Evolutionary conservation across 2,329 filamentous ascomycete genomes (phyloP), one percentile per base, ranked within the genome.

Genomic region (Cryphonectria radicalis): DNA sequence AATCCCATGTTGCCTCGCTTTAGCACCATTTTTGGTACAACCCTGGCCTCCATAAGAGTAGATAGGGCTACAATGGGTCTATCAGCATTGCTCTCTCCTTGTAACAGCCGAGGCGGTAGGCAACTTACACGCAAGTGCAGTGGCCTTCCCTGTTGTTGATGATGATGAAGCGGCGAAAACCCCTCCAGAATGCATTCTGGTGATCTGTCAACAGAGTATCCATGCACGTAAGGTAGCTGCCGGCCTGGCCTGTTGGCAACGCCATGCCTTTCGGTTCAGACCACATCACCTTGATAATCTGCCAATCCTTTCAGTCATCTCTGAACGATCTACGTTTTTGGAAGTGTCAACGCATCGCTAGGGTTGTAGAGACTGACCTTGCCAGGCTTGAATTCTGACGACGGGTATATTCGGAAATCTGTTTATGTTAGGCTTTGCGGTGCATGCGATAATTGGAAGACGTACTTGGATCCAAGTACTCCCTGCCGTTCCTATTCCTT

Each of bases 251-350:
- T 19, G 63, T 67, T 22, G 57, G 43, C 22, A 63, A 17, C 10
- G 32, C 37, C 1, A 25, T 63, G 60, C 72, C 63, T 50, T 66
- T 66, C 0, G 87, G 87, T 64, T 89, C 86, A 11, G 83, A 82
- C 87, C 87, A 89, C 25, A 85, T 77, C 1, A 87, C 82, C 75
- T 88, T 89, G 78, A 89, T 87, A 25, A 89, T 84, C 86, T 87
- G 69, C 28, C 22, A 14, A 14, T 17, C 19, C 28, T 2, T 1
- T 35, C 37, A 25, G 7, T 46, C 69, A 72, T 70, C 62, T 22
- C 46, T 11, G 46, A 22, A 50, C 22, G 1, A 8, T 46, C 6
- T 22, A 17, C 43, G 22, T 4, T 46, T 62, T 25, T 28, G 57
- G 10, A 63, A 55, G 46, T 42, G 4, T 5, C 6, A 10, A 13